phyloP scores from a whole-genome alignment of 2,329 filamentous ascomycete species.

The Coniochaeta hoffmannii region DNA sequence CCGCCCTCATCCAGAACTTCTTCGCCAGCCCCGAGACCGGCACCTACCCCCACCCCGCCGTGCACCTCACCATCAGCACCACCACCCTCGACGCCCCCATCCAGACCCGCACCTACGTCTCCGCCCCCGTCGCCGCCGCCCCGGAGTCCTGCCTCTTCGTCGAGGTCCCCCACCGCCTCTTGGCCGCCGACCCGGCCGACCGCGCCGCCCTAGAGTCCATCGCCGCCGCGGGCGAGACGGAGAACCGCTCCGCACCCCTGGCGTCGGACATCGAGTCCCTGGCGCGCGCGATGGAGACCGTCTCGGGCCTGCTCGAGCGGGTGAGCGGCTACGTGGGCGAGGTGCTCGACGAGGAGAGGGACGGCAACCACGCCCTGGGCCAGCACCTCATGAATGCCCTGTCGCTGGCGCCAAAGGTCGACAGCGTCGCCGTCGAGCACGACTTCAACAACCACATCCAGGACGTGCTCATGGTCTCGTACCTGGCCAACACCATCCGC shows the following conservation, averaged over 20 bases:
- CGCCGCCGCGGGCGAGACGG: slow-evolving; percentile 69
- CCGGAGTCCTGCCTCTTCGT: slow-evolving; percentile 97
- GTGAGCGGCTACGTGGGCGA: slow-evolving; percentile 88
- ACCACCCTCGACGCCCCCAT: slow-evolving; percentile 75
- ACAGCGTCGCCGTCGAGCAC: slow-evolving; percentile 80
- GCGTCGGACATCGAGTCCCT: slow-evolving; percentile 86
- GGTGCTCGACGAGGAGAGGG: slow-evolving; percentile 86
- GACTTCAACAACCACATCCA: slow-evolving; percentile 99
- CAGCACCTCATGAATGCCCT: slow-evolving; percentile 94
- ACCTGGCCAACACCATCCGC: slow-evolving; percentile 96
- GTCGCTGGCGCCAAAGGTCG: slow-evolving; percentile 90
- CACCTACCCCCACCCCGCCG: slow-evolving; percentile 93
- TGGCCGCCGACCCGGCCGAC: slow-evolving; percentile 59
- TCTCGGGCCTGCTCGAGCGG: slow-evolving; percentile 81
- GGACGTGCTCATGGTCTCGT: slow-evolving; percentile 95
- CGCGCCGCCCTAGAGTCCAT: slow-evolving; percentile 70
- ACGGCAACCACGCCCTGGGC: slow-evolving; percentile 83
- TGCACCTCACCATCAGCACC: slow-evolving; percentile 92
- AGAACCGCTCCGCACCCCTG: slow-evolving; percentile 65
- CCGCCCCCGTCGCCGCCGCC: slow-evolving; percentile 87
- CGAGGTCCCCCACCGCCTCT: slow-evolving; percentile 89
- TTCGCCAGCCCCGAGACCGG: slow-evolving; percentile 95
- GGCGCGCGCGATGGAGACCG: slow-evolving; percentile 78
- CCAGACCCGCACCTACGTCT: slow-evolving; percentile 90
- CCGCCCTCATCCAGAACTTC: slow-evolving; percentile 98